Evolutionary conservation across 2,329 filamentous ascomycete genomes (phyloP).

Genomic region (Neobulgaria alba): DNA sequence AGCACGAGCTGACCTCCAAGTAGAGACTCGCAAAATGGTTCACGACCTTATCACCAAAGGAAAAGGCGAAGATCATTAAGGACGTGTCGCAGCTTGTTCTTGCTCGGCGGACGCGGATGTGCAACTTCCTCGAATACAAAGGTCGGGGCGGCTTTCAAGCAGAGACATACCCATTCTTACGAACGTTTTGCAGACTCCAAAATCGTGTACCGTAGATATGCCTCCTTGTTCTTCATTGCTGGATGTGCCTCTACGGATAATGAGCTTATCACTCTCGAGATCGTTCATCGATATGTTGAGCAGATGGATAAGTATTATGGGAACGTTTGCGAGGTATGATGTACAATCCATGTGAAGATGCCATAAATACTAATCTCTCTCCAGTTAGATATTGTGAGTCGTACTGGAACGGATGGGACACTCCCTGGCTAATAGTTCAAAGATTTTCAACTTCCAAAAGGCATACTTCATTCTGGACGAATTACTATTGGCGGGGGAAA

Average conservation of each 20-base stretch:
- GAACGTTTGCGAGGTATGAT: conserved; percentile 85
- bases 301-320: conserved; percentile 99
- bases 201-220: conserved; percentile 97
- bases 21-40: conserved; percentile 99
- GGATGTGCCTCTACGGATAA: conserved; percentile 97
- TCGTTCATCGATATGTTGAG: conserved; percentile 98
- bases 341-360: neutral
- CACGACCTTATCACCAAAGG: conserved; percentile 90
- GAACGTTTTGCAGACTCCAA: conserved; percentile 66
- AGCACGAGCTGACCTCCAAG: conserved; percentile 17
- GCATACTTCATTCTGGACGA: conserved; percentile 99
- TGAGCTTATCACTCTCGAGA: conserved; percentile 94
- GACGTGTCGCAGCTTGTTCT: conserved; percentile 97
- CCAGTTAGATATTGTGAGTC: conserved; percentile 23
- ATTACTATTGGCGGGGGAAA: conserved; percentile 85
- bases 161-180: conserved; percentile 1
- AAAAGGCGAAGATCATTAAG: conserved; percentile 99
- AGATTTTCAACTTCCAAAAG: conserved; percentile 99
- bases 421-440: neutral
- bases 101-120: conserved; percentile 94
- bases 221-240: conserved; percentile 98
- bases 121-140: conserved; percentile 99
- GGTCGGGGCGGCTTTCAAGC: conserved; percentile 41
- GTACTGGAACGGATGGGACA: neutral
- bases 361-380: conserved; percentile 10